A percentile compares a stretch with the other conserved stretches of the same genome.
These are phyloP conservation scores for Talaromyces amestolkiae DNA, from an alignment of 2,329 filamentous ascomycete species.

Conservation along the genomic window DNA sequence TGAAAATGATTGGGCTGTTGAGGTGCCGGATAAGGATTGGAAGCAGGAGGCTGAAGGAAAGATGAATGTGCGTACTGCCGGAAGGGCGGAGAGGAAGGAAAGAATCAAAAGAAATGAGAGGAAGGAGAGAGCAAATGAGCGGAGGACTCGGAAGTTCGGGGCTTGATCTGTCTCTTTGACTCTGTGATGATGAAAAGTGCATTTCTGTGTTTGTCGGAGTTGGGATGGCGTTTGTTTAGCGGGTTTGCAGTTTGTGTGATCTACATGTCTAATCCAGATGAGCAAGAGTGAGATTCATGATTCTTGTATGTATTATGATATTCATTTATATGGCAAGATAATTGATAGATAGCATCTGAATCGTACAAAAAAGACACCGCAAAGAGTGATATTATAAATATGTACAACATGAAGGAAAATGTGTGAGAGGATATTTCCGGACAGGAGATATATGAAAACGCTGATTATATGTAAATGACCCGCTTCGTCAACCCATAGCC, in stretches of 20 bases:
- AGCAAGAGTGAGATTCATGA: not conserved
- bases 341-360: not conserved
- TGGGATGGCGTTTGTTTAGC: conserved; percentile 13
- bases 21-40: conserved; percentile 77
- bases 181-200: conserved; percentile 15
- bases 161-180: conserved; percentile 13
- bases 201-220: conserved; percentile 11
- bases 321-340: not conserved
- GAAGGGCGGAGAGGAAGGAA: conserved; percentile 66
- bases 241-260: not conserved
- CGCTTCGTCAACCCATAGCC: not conserved
- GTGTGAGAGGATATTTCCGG: conserved; percentile 5
- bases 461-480: conserved; percentile 2
- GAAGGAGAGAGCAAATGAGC: conserved; percentile 65
- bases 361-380: not conserved
- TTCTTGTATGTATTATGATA: conserved; percentile 11
- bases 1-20: conserved; percentile 84
- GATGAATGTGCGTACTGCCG: conserved; percentile 61
- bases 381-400: not conserved
- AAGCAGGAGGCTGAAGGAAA: conserved; percentile 66
- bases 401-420: not conserved
- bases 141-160: conserved; percentile 42
- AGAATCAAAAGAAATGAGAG: conserved; percentile 63
- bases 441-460: conserved; percentile 6
- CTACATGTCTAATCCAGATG: not conserved